Conservation (phyloP, 768 basidiomycete genomes). For the Hericium erinaceus region DNA sequence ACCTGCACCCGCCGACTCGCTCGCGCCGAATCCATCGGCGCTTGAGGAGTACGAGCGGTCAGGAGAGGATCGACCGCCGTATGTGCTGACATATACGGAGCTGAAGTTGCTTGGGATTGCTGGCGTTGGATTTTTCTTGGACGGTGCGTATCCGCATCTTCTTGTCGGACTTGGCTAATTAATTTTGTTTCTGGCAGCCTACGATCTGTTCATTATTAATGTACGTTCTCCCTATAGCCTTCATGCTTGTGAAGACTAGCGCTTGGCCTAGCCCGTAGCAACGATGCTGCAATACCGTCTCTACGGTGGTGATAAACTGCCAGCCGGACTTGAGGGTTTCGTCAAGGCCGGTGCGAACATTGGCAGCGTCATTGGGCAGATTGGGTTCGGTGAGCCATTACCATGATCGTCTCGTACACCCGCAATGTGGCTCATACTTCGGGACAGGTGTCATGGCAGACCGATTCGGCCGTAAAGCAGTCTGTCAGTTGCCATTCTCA, state of each 20-base stretch:
- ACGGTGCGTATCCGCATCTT: slow-evolving; percentile 33
- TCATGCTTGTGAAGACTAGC: no score
- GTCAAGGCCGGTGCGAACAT: slow-evolving; percentile 65
- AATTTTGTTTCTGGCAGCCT: slow-evolving; percentile 32
- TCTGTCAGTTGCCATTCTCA: slow-evolving; percentile 32
- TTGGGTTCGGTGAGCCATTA: slow-evolving; percentile 39
- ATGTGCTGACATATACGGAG: slow-evolving; percentile 34
- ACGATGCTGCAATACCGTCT: slow-evolving; percentile 61
- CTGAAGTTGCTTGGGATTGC: slow-evolving; percentile 53
- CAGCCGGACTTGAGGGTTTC: slow-evolving; percentile 47
- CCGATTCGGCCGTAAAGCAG: slow-evolving; percentile 56
- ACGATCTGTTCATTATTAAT: slow-evolving; percentile 66
- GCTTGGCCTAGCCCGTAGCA: slow-evolving; percentile 41
- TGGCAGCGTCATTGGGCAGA: slow-evolving; percentile 63
- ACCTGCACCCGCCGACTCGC: no score
- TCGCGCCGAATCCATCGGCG: not conserved
- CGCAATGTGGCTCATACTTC: not conserved
- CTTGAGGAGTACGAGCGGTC: slow-evolving; percentile 26
- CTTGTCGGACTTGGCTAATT: not conserved
- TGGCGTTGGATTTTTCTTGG: slow-evolving; percentile 60
- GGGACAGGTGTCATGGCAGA: slow-evolving; percentile 52
- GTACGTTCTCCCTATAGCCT: slow-evolving; percentile 18
- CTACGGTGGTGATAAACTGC: slow-evolving; percentile 43
- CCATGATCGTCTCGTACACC: not conserved
- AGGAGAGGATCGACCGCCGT: slow-evolving; percentile 27